Evolutionary conservation across 129 eudicot species (phyloP).

Genomic region (Smallanthus sonchifolius): DNA sequence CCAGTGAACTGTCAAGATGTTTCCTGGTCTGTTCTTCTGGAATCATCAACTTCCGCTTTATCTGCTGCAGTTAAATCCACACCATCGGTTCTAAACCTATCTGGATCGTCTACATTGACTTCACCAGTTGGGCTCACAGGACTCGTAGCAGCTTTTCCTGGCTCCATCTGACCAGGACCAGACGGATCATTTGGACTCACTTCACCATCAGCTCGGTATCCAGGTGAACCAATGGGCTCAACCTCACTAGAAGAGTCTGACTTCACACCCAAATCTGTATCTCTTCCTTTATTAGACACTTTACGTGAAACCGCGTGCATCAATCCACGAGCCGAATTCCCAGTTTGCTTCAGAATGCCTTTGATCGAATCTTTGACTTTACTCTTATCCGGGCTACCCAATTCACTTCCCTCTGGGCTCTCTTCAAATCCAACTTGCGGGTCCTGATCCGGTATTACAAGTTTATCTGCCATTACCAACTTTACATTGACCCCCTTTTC

Average conservation of each 20-base stretch:
- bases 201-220: conserved; percentile 25
- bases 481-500: conserved; percentile 46
- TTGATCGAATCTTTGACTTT: conserved; percentile 50
- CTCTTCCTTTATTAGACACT: conserved; percentile 41
- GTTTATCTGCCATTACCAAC: conserved; percentile 45
- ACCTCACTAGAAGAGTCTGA: conserved; percentile 39
- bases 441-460: conserved; percentile 25
- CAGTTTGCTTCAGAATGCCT: conserved; percentile 59
- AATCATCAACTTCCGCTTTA: conserved; percentile 14
- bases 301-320: conserved; percentile 52
- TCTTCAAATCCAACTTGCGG: conserved; percentile 35
- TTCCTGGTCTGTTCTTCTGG: background rate
- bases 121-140: conserved; percentile 21
- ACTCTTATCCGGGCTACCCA: conserved; percentile 39
- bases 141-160: conserved; percentile 7
- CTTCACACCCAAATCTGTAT: conserved; percentile 21
- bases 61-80: background rate
- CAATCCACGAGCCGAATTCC: conserved; percentile 67
- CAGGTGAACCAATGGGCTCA: conserved; percentile 40
- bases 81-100: background rate
- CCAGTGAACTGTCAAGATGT: background rate
- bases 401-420: conserved; percentile 39
- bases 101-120: background rate
- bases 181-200: conserved; percentile 2
- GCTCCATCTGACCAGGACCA: conserved; percentile 22